These are phyloP conservation scores for Termitomyces sp. DNA, from an alignment of 768 basidiomycete genomes.

Conservation along the genomic window DNA sequence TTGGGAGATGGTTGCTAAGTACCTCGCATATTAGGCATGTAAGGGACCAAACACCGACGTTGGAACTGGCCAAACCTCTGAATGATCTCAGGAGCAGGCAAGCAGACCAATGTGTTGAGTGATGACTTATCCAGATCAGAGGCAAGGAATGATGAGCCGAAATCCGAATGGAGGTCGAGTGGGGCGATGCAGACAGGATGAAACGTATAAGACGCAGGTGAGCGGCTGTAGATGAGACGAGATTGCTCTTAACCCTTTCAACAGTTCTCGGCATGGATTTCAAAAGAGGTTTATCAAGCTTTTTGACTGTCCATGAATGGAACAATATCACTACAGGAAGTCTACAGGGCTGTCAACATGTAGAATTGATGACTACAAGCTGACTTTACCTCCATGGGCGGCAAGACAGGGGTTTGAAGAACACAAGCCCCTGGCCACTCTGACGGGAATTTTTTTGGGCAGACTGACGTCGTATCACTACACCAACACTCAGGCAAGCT, in stretches of 20 bases:
- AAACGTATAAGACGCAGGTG: not conserved
- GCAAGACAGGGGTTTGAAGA: conserved; percentile 48
- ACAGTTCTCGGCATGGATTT: not conserved
- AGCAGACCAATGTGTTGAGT: conserved; percentile 1
- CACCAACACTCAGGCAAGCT: conserved; percentile 72
- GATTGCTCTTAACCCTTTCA: not conserved
- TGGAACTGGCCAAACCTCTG: not conserved
- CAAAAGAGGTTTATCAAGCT: conserved; percentile 4
- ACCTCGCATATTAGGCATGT: conserved; percentile 3
- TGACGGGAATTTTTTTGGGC: conserved; percentile 46
- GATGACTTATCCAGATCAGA: not conserved
- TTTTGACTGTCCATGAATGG: conserved; percentile 4
- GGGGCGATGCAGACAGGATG: conserved; percentile 1
- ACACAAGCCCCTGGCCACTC: conserved; percentile 46
- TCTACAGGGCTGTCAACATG: not conserved
- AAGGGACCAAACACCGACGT: conserved; percentile 3
- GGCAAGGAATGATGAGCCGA: conserved; percentile 1
- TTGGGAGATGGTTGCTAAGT: conserved; percentile 3
- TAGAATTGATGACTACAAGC: conserved; percentile 20
- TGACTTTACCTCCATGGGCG: conserved; percentile 62
- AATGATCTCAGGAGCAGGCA: conserved; percentile 6
- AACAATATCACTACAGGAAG: not conserved
- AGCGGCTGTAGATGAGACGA: not conserved
- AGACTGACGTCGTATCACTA: conserved; percentile 44
- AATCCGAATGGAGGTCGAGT: not conserved